Evolutionary conservation across 495 filamentous ascomycete genomes (phyloP).

Genomic region (Trichoderma orchidacearum): DNA sequence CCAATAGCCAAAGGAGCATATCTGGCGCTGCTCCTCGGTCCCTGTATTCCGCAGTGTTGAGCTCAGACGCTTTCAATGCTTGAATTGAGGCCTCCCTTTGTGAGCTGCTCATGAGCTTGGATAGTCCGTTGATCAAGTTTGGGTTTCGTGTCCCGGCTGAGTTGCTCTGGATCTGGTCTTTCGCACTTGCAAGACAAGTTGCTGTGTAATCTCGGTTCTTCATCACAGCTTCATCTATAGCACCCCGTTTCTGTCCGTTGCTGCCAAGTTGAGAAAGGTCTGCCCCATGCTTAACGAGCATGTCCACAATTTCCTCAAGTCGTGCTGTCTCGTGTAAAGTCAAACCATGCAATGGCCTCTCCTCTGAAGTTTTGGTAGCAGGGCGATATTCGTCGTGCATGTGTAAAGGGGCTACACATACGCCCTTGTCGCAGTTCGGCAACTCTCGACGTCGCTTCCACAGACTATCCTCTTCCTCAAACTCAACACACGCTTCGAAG

Average conservation of each 20-base stretch:
- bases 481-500: conserved; percentile 5
- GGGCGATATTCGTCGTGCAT: too few species aligned
- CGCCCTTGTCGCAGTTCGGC: too few species aligned
- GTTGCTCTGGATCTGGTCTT: neutral
- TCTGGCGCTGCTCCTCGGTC: neutral
- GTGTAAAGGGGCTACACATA: too few species aligned
- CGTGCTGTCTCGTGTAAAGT: conserved; percentile 3
- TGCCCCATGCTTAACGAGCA: conserved; percentile 6
- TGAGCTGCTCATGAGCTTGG: neutral
- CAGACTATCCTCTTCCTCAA: neutral
- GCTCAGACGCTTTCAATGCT: neutral
- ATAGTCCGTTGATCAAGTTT: neutral
- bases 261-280: neutral
- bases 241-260: neutral
- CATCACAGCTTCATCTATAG: neutral
- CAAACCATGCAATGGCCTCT: conserved; percentile 9
- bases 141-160: neutral
- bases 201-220: neutral
- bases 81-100: neutral
- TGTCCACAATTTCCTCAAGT: conserved; percentile 11
- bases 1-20: neutral
- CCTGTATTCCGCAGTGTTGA: too few species aligned
- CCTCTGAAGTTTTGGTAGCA: too few species aligned
- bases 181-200: neutral
- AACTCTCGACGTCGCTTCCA: neutral